These are phyloP conservation scores for Colletotrichum noveboracense DNA, from an alignment of 2,329 filamentous ascomycete species.

Conservation along the genomic window DNA sequence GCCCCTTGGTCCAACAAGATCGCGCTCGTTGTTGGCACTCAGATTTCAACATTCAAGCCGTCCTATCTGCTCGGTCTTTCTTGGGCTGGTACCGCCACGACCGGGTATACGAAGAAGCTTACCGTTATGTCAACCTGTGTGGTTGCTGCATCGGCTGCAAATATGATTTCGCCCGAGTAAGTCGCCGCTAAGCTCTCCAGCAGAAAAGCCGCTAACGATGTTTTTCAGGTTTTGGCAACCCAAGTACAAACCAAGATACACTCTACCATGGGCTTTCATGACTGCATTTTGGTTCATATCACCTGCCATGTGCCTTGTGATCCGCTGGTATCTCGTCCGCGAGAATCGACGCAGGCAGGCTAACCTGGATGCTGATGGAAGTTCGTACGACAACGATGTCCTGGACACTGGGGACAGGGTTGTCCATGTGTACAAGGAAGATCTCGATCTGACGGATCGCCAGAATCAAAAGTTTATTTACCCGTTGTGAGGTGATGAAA, in stretches of 20 bases:
- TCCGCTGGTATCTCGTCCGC: constrained; percentile 25
- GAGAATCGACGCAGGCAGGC: constrained; percentile 23
- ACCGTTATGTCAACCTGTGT: constrained; percentile 27
- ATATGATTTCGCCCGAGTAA: constrained; percentile 34
- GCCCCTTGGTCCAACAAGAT: constrained; percentile 31
- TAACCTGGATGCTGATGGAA: not conserved
- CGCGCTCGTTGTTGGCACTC: constrained; percentile 30
- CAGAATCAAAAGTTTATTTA: not conserved
- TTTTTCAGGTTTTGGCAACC: constrained; percentile 27
- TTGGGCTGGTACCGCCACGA: constrained; percentile 29
- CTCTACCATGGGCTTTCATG: constrained; percentile 28
- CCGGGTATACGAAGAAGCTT: constrained; percentile 28
- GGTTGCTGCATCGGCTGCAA: constrained; percentile 26
- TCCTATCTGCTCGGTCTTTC: constrained; percentile 31
- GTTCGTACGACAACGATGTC: not conserved
- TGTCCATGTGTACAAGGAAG: not conserved
- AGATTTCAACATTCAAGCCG: constrained; percentile 33
- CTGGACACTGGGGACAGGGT: not conserved
- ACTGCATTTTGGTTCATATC: constrained; percentile 29
- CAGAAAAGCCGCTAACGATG: not conserved
- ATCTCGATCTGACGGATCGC: not conserved
- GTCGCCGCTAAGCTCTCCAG: not conserved
- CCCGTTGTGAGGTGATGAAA: not conserved
- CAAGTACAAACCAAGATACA: constrained; percentile 25
- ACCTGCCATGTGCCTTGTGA: constrained; percentile 27